These are phyloP conservation scores for Plectosphaerella sp. DNA, from an alignment of 2,329 filamentous ascomycete species.

Conservation along the genomic window DNA sequence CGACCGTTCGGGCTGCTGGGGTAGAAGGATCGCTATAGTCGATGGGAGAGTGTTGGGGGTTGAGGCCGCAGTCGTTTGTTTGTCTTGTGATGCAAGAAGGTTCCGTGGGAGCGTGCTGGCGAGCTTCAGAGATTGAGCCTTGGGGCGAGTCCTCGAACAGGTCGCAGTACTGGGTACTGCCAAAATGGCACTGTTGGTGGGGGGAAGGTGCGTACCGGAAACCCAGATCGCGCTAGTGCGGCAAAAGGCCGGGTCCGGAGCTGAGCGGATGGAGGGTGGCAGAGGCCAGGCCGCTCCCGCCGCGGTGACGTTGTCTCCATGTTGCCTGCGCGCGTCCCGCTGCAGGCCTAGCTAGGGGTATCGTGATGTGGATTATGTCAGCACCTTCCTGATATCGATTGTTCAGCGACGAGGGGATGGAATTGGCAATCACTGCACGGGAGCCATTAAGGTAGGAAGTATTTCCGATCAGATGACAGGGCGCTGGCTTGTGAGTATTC, in stretches of 20 bases:
- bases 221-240: slow-evolving; percentile 6
- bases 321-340: not conserved
- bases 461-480: too few species aligned
- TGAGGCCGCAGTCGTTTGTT: slow-evolving; percentile 6
- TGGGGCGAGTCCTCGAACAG: not conserved
- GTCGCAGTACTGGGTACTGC: not conserved
- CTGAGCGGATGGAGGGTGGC: not conserved
- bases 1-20: not conserved
- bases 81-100: slow-evolving; percentile 23
- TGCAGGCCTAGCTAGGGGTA: too few species aligned
- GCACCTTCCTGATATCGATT: too few species aligned
- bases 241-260: slow-evolving; percentile 7
- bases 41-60: slow-evolving; percentile 1
- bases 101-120: slow-evolving; percentile 13
- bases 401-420: too few species aligned
- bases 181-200: not conserved
- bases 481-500: too few species aligned
- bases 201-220: slow-evolving; percentile 14
- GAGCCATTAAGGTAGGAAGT: too few species aligned
- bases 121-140: slow-evolving; percentile 22
- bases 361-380: too few species aligned
- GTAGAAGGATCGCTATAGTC: slow-evolving; percentile 4
- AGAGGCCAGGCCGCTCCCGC: not conserved
- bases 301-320: not conserved
- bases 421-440: too few species aligned